Evolutionary conservation across 495 filamentous ascomycete species (phyloP).

Genomic region (Lasiosphaeria ovina): DNA sequence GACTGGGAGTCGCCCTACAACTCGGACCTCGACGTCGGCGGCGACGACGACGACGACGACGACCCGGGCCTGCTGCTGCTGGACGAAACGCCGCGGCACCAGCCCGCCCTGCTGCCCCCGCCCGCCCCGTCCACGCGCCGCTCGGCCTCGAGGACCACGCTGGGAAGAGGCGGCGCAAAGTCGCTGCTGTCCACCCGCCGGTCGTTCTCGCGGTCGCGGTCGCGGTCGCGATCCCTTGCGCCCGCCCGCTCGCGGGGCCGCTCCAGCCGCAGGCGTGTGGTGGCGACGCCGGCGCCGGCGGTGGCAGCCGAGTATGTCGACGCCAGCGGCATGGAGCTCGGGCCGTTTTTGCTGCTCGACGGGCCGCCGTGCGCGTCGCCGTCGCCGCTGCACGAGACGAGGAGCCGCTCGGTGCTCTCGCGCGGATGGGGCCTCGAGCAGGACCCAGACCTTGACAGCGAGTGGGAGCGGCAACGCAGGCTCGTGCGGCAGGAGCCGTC

Average conservation of each 20-base stretch:
- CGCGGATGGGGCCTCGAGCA: not conserved
- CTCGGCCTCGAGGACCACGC: not conserved
- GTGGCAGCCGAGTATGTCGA: not conserved
- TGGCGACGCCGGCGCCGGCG: not conserved
- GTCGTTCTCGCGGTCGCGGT: no score
- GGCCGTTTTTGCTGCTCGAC: not conserved
- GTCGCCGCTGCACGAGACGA: not conserved
- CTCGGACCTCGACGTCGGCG: not conserved
- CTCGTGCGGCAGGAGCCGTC: no score
- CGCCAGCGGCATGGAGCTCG: not conserved
- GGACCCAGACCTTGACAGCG: no score
- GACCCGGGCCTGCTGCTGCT: not conserved
- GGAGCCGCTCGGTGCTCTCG: not conserved
- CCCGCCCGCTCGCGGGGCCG: not conserved
- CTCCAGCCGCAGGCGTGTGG: not conserved
- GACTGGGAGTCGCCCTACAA: conserved; percentile 34
- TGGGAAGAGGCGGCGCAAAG: not conserved
- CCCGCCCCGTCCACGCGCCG: not conserved
- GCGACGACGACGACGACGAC: not conserved
- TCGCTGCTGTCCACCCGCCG: no score
- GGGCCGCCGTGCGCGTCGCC: not conserved
- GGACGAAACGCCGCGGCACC: not conserved
- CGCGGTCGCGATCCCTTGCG: not conserved
- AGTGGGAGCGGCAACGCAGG: no score
- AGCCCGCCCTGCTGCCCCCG: not conserved